phyloP scores from a whole-genome alignment of 2,329 filamentous ascomycete species.

The Oidium heveae region DNA sequence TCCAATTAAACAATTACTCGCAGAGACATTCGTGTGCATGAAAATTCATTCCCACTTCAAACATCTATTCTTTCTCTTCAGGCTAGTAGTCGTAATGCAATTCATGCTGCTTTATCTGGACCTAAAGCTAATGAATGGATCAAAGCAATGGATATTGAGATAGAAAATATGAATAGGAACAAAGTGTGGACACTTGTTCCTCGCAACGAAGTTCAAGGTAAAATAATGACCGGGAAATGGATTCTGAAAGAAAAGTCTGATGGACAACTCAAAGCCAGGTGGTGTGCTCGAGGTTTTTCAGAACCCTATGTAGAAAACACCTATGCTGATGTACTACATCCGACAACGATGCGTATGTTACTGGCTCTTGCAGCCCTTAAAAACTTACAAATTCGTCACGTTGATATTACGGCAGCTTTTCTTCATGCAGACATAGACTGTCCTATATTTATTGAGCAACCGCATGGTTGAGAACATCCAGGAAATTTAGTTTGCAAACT shows the following conservation, averaged over 20 bases:
- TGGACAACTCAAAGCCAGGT: neutral
- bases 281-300: neutral
- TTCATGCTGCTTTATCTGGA: neutral
- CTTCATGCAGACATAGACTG: neutral
- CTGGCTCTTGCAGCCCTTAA: neutral
- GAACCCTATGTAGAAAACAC: neutral
- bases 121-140: neutral
- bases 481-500: neutral
- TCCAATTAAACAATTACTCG: neutral
- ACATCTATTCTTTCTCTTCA: neutral
- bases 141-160: neutral
- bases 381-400: neutral
- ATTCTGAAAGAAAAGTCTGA: neutral
- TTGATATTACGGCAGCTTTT: neutral
- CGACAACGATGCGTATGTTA: neutral
- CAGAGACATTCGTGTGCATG: neutral
- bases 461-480: neutral
- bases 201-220: neutral
- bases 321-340: neutral
- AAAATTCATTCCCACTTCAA: neutral
- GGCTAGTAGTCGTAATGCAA: neutral
- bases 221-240: neutral
- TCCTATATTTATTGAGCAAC: neutral
- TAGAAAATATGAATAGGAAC: neutral
- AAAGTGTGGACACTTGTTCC: neutral